These are phyloP conservation scores for Aspergillus udagawae DNA, from an alignment of 2,329 filamentous ascomycete species.

Conservation along the genomic window DNA sequence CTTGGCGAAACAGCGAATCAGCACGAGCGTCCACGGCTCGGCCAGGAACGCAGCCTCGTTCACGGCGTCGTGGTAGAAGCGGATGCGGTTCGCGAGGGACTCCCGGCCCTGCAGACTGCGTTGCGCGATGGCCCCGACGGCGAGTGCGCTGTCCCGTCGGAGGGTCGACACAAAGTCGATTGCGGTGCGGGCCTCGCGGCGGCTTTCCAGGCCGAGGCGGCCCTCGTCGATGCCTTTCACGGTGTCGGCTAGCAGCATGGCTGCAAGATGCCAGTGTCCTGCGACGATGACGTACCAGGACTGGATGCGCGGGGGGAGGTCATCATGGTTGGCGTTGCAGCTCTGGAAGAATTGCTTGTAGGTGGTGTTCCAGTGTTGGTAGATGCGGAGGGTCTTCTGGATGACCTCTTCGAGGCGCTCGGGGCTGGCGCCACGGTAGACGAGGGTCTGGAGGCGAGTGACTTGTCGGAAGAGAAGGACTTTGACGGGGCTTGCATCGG, in stretches of 20 bases:
- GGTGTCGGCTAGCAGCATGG: slow-evolving; percentile 53
- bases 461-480: slow-evolving; percentile 57
- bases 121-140: slow-evolving; percentile 48
- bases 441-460: slow-evolving; percentile 51
- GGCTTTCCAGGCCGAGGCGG: slow-evolving; percentile 5
- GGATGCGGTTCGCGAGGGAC: neutral
- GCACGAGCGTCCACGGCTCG: slow-evolving; percentile 57
- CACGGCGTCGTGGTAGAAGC: slow-evolving; percentile 50
- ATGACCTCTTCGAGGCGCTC: slow-evolving; percentile 49
- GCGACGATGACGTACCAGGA: slow-evolving; percentile 58
- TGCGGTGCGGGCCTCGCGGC: slow-evolving; percentile 22
- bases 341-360: slow-evolving; percentile 53
- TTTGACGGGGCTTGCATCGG: slow-evolving; percentile 55
- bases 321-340: slow-evolving; percentile 48
- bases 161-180: slow-evolving; percentile 39
- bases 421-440: slow-evolving; percentile 39
- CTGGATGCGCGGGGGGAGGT: slow-evolving; percentile 51
- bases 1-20: slow-evolving; percentile 52
- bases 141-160: slow-evolving; percentile 42
- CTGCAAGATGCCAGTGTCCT: slow-evolving; percentile 57
- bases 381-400: slow-evolving; percentile 46
- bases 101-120: slow-evolving; percentile 39
- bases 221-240: slow-evolving; percentile 47
- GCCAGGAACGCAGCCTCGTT: slow-evolving; percentile 55
- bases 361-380: slow-evolving; percentile 52